phyloP scores from a whole-genome alignment of 140 eudicot genomes.

The Erigeron philadelphicus region DNA sequence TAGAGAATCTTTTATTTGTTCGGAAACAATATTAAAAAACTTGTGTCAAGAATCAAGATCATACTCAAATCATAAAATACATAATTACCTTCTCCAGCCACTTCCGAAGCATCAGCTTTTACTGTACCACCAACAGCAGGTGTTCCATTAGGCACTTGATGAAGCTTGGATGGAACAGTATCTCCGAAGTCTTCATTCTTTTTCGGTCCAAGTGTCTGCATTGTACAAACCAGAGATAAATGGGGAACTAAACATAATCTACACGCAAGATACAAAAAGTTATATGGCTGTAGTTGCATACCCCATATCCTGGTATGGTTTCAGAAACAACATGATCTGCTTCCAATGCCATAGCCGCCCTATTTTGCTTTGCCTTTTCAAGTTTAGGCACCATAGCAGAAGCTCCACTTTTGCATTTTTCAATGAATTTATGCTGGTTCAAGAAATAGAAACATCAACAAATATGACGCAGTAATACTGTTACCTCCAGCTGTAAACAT shows the following conservation, averaged over 20 bases:
- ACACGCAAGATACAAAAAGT: neutral
- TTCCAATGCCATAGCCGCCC: constrained; percentile 70
- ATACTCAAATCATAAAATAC: neutral
- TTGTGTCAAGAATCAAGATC: constrained; percentile 4
- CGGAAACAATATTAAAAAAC: neutral
- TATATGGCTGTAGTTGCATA: constrained; percentile 28
- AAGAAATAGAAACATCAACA: constrained; percentile 17
- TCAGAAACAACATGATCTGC: constrained; percentile 55
- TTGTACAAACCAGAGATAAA: constrained; percentile 13
- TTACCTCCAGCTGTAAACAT: constrained; percentile 8
- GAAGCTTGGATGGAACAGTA: constrained; percentile 81
- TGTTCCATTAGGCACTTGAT: constrained; percentile 35
- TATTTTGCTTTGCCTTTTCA: constrained; percentile 74
- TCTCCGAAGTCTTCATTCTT: constrained; percentile 57
- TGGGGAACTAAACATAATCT: neutral
- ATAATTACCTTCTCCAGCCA: constrained; percentile 52
- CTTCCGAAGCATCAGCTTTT: constrained; percentile 37
- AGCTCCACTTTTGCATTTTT: constrained; percentile 88
- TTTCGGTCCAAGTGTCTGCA: constrained; percentile 43
- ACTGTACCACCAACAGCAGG: constrained; percentile 31
- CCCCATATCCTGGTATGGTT: constrained; percentile 61
- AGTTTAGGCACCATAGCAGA: constrained; percentile 76
- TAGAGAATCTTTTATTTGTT: neutral
- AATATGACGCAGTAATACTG: neutral
- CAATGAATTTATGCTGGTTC: constrained; percentile 85